Evolutionary conservation across 179 eudicot genomes (phyloP), one percentile per base, ranked within the genome.

Genomic region (Nepenthes alata): DNA sequence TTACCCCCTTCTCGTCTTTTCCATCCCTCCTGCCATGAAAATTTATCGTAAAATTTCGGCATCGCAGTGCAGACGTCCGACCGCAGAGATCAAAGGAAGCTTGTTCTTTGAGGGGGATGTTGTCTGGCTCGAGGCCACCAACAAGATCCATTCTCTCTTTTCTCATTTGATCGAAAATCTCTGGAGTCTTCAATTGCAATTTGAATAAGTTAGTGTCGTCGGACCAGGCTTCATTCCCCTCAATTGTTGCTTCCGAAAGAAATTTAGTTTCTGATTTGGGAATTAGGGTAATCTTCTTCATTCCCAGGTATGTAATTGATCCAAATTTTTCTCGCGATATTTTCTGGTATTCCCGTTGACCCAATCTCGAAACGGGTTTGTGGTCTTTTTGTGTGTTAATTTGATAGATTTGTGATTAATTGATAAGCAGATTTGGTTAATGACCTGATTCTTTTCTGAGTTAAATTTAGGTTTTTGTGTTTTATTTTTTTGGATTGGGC

Each of bases 211-310:
- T 41, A 3, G 53, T 37, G 69, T 59, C 65, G 67, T 68, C 80
- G 80, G 80, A 75, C 80, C 80, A 75, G 80, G 80, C 80, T 75
- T 75, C 80, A 75, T 75, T 75, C 80, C 80, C 76, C 76, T 72
- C 64, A 75, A 75, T 72, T 60, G 41, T 60, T 13, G 63, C 76
- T 72, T 68, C 76, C 72, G 52, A 56, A 11, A 41, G 45, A 4
- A 41, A 41, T 7, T 7, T 4, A 41, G 6, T 41, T 41, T 41
- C 45, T 41, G 5, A 7, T 41, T 41, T 41, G 45, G 45, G 5
- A 4, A 41, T 41, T 41, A 1, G 8, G 5, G 45, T 41, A 41
- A 41, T 52, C 14, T 4, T 52, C 55, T 52, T n/a, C 16, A 11
- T 52, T 13, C 0, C 15, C 55, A 13, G 14, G 55, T n/a, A 6